A percentile compares a stretch with the other conserved stretches of the same genome.
phyloP scores from a whole-genome alignment of 148 eudicot species.

The Rhododendron ferrugineum region DNA sequence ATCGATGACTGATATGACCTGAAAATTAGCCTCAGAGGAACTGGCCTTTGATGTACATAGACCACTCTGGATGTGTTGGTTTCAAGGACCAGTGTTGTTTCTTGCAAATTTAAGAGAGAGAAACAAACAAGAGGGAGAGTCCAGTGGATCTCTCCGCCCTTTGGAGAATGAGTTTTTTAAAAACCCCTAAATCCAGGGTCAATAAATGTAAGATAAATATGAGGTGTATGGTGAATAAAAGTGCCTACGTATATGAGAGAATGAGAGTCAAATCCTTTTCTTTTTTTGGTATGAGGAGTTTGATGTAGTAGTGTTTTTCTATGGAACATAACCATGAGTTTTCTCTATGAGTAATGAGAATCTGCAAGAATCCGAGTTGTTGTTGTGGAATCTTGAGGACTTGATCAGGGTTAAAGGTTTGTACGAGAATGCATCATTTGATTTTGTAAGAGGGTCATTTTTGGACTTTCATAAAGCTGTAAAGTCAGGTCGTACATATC shows the following conservation, averaged over 20 bases:
- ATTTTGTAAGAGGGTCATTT: not conserved
- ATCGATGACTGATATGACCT: conserved; percentile 24
- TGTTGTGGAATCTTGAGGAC: not conserved
- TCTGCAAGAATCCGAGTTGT: not conserved
- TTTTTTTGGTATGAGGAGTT: not conserved
- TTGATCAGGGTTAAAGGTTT: not conserved
- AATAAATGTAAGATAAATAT: not conserved
- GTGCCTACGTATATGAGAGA: not conserved
- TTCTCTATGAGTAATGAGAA: not conserved
- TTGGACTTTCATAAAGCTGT: too few relatives aligned
- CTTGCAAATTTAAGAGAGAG: not conserved
- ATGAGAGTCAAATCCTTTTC: not conserved
- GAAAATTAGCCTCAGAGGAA: not conserved
- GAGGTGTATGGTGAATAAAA: not conserved
- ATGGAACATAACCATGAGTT: not conserved
- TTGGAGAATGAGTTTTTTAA: not conserved
- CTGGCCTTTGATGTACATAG: not conserved
- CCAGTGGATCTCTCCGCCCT: not conserved
- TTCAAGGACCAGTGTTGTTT: not conserved
- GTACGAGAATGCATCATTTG: not conserved
- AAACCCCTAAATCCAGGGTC: not conserved
- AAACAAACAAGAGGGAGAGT: not conserved
- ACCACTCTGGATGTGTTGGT: not conserved
- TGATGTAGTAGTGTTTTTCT: not conserved
- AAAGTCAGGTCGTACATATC: too few relatives aligned